Conservation (phyloP, 257 asterid species). For the Solanum chiquidenum region DNA sequence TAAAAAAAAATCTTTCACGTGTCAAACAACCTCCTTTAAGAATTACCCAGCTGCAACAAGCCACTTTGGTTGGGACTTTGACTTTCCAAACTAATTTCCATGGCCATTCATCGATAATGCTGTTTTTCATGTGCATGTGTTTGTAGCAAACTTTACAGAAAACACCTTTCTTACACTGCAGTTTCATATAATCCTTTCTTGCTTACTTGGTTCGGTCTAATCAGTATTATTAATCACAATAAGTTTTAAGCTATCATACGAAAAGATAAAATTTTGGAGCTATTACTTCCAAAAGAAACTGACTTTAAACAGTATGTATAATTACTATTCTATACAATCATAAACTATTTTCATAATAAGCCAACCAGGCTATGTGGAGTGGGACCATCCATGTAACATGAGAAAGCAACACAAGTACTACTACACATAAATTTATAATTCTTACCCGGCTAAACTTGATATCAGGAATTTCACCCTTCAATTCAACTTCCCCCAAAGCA, state of each 20-base stretch:
- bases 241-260: background rate
- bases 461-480: constrained; percentile 61
- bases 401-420: constrained; percentile 1
- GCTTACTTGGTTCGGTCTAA: background rate
- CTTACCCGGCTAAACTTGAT: constrained; percentile 93
- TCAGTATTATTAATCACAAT: background rate
- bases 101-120: background rate
- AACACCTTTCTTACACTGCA: background rate
- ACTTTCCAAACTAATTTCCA: background rate
- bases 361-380: background rate
- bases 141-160: background rate
- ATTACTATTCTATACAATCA: background rate
- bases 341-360: background rate
- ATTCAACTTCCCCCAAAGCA: constrained; percentile 60
- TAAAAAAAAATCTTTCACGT: background rate
- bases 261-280: background rate
- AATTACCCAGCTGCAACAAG: background rate
- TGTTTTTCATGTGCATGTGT: background rate
- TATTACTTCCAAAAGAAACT: background rate
- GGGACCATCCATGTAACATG: background rate
- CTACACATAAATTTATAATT: constrained; percentile 1
- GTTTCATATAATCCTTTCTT: background rate
- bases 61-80: background rate
- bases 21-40: background rate
- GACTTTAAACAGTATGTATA: background rate